Base-by-base conservation (phyloP, 441 rosid species). In the Populus hybrid region DNA sequence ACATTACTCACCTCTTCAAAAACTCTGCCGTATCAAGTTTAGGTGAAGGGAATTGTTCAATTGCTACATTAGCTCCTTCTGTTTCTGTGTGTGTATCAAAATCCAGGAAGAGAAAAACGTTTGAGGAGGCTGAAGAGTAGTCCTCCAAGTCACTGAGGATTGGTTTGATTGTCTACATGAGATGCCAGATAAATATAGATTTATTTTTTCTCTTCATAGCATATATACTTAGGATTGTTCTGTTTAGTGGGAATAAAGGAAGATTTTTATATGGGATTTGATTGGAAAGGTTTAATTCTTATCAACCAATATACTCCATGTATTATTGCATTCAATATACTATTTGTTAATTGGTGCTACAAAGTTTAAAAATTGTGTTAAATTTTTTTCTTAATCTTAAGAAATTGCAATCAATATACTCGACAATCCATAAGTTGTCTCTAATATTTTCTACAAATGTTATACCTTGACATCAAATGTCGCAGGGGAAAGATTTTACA, bases 61-160 rank as follows among this genome's bases (percentile, higher is more conserved):
- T 10, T 67, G 8, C 40, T 59, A 8, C 8, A 1, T 4, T 5
- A 20, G 16, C 81, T 40, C 0, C 7, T 12, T 14, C 72, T 53
- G 61, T 67, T 61, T n/a, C 84, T 7, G 70, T 18, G 24, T 5
- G 10, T 28, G 67, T 40, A 57, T 53, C 80, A 8, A 68, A 46
- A 72, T 42, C 81, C 24, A 78, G 80, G 46, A 83, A 83, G 77
- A 74, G 85, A 67, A 83, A 75, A 64, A 65, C 81, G 2, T 46
- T 63, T 26, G 79, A 71, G 16, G 78, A 69, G 46, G 4, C 35
- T 26, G 63, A 42, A 57, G 16, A 23, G 30, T 65, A n/a, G 68
- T 65, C 34, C 12, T 70, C 81, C n/a, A 71, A 67, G 71, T 77
- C 76, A 38, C 21, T 66, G 26, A 76, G 80, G 53, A 69, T 73